Base-by-base conservation (phyloP, 352 stramenopile species). In the Phytopythium sindhum region DNA sequence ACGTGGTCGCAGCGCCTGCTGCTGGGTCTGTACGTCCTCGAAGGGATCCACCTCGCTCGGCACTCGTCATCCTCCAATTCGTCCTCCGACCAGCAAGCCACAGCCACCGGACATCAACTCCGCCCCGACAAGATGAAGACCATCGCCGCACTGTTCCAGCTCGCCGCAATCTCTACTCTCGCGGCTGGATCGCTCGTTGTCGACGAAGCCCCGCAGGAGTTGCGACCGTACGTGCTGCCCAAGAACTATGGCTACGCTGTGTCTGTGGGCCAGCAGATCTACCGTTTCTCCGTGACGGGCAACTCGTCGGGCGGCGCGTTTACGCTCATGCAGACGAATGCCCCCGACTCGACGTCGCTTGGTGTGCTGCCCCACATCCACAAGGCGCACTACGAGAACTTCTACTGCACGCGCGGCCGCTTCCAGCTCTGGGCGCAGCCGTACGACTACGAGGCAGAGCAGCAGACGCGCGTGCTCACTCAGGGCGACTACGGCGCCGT, bases 301-400 rank as follows among this genome's bases (percentile, higher is more conserved):
- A 76, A 77, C 50, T 77, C 77, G 3, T 85, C 77, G 21, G 74
- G 67, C 12, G 52, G 53, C 17, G 74, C 74, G 1, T 82, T 82
- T 69, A 69, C 69, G 50, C 53, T 82, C 44, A 42, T 82, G 64
- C 74, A 82, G 58, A 82, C 75, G 26, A 83, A 70, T 50, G 72
- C 77, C n/a, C 74, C 74, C 6, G 74, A 79, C 42, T 82, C 77
- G 41, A 68, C 72, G 21, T 73, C 72, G 19, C 65, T 85, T 26
- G 77, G 77, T 19, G 77, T 85, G 57, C 72, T 81, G 7, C 77
- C 77, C 28, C 74, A 85, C 51, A 77, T 83, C 60, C 77, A 85
- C 74, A 81, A 83, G 69, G 66, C 70, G 23, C 77, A 85, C 60
- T 77, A 85, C 67, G 77, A 85, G 62, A 85, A 83, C 62, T 85